Conservation (phyloP, 2,329 filamentous ascomycete species). For the Pseudogymnoascus sp. region DNA sequence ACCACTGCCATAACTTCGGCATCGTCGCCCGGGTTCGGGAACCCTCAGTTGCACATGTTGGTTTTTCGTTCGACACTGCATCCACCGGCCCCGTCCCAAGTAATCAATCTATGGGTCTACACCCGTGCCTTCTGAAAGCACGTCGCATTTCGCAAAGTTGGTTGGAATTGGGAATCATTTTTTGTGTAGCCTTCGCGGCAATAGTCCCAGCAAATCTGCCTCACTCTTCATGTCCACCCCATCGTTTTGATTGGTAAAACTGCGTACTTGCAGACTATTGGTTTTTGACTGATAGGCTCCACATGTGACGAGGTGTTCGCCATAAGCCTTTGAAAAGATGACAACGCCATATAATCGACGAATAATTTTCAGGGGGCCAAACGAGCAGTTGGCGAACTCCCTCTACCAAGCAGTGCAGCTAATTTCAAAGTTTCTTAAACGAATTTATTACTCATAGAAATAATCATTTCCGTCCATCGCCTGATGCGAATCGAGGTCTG, state of each 20-base stretch:
- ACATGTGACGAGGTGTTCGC: not conserved
- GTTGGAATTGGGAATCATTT: not conserved
- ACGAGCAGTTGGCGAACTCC: not conserved
- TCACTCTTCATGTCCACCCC: not conserved
- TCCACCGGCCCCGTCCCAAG: not conserved
- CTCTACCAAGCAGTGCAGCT: not conserved
- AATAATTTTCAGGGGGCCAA: not conserved
- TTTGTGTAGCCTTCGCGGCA: not conserved
- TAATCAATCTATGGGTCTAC: not conserved
- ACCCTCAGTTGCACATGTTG: not conserved
- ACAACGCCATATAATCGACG: not conserved
- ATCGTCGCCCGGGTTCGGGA: not conserved
- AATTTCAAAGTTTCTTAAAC: not conserved
- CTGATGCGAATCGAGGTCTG: constrained; percentile 4
- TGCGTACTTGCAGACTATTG: not conserved
- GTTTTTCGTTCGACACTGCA: not conserved
- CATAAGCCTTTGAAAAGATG: not conserved
- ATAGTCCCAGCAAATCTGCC: not conserved
- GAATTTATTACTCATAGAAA: not conserved
- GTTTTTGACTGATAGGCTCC: not conserved
- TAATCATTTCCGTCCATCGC: constrained; percentile 5
- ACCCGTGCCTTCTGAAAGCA: not conserved
- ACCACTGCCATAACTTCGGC: not conserved
- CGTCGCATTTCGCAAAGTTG: no score
- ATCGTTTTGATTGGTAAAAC: not conserved